Base-by-base conservation (phyloP, 1,284 basidiomycete species). In the Filobasidium uniguttulatum region DNA sequence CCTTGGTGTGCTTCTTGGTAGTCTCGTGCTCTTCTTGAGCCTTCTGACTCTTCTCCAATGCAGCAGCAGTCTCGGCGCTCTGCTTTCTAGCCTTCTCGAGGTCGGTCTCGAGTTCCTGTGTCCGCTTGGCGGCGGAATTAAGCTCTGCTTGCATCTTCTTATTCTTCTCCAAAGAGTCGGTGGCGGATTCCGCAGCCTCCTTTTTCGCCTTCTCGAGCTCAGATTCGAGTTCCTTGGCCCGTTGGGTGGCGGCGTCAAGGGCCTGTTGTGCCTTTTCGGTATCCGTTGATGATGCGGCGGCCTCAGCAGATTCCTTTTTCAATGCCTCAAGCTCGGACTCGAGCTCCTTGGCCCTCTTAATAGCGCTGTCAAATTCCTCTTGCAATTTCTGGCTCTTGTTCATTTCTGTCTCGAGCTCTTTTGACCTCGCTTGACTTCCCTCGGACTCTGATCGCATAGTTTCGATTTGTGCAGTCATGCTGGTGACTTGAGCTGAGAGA, bases 301-400 rank as follows among this genome's bases (percentile, higher is more conserved):
- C 20, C 15, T 22, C 48, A 5, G 26, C 20, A 15, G 14, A 20
- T 22, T 37, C n/a, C 38, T 29, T 49, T 5, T 12, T 40, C 17
- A 22, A 35, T 31, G 20, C 47, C n/a, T 35, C 35, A 33, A 29
- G 46, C 23, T 20, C 17, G 17, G 46, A 10, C 10, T 30, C 46
- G 6, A 37, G 29, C 30, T 48, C 34, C 19, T 17, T n/a, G 7
- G 47, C 28, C 5, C 30, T 37, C 15, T 37, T 19, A 19, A 31
- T 47, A n/a, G 22, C 45, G 15, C 19, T 34, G 23, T 10, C 31
- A 36, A 91, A 70, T 65, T 94, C 88, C 59, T 93, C 89, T 6
- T 93, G 72, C 28, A 93, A 91, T 85, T 1, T 91, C 72, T 40
- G 94, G 64, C 62, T 91, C 86, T 62, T 28, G 33, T 43, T 38